Evolutionary conservation across 2,329 filamentous ascomycete genomes (phyloP).

Genomic region (Furcasterigmium furcatum): DNA sequence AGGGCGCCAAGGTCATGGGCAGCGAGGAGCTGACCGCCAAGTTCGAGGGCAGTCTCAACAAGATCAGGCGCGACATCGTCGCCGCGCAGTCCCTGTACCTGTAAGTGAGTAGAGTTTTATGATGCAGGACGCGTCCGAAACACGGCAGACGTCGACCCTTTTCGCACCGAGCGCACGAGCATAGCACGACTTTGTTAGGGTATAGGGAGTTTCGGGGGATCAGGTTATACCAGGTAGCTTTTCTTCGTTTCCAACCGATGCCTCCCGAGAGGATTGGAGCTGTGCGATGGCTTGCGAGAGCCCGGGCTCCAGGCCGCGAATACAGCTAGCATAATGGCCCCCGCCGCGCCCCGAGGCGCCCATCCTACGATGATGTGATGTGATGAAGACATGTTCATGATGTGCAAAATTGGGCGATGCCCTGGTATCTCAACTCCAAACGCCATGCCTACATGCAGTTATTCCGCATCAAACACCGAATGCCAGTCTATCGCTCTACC

Average conservation of each 20-base stretch:
- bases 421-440: background rate
- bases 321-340: conserved; percentile 5
- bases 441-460: too few species aligned
- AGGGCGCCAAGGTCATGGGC: conserved; percentile 97
- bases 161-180: background rate
- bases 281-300: background rate
- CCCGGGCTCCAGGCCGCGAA: conserved; percentile 4
- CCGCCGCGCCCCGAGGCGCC: background rate
- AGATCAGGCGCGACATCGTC: conserved; percentile 91
- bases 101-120: conserved; percentile 41
- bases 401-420: background rate
- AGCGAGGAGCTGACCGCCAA: conserved; percentile 90
- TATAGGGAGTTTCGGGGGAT: background rate
- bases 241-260: background rate
- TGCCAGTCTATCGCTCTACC: too few species aligned
- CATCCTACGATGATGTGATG: background rate
- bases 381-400: background rate
- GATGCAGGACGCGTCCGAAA: background rate
- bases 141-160: background rate
- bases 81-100: conserved; percentile 92
- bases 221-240: conserved; percentile 5
- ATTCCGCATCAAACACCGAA: too few species aligned
- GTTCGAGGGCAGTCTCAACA: conserved; percentile 81
- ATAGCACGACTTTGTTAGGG: background rate
- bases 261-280: background rate